phyloP scores from a whole-genome alignment of 2,329 filamentous ascomycete species.

The Trichoderma hamatum region DNA sequence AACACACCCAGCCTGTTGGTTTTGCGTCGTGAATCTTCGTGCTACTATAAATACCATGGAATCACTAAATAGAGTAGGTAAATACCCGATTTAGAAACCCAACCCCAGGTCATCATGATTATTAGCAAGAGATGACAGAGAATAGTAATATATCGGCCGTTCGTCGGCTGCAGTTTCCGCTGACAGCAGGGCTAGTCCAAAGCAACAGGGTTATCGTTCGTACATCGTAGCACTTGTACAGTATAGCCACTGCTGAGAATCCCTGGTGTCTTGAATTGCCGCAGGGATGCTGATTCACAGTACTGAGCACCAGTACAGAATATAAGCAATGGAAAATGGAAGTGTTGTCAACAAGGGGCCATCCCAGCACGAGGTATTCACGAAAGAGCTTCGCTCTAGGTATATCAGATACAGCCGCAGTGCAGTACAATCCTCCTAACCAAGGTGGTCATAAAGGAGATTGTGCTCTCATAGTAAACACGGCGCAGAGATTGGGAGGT shows the following conservation, averaged over 20 bases:
- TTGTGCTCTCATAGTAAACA: neutral
- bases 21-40: neutral
- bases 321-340: neutral
- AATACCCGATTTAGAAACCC: neutral
- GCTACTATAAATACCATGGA: neutral
- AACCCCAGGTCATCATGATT: neutral
- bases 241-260: neutral
- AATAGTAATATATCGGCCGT: neutral
- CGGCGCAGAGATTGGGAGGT: neutral
- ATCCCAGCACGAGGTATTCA: constrained; percentile 12
- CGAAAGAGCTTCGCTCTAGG: neutral
- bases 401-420: neutral
- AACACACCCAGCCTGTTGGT: neutral
- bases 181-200: neutral
- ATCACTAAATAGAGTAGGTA: neutral
- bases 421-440: neutral
- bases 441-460: neutral
- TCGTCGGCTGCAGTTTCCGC: neutral
- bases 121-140: neutral
- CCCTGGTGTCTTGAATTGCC: neutral
- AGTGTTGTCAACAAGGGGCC: constrained; percentile 14
- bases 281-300: constrained; percentile 4
- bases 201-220: neutral
- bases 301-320: neutral
- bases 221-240: neutral